These are phyloP conservation scores for Cladophialophora exuberans DNA, from an alignment of 2,329 filamentous ascomycete species.

Conservation along the genomic window DNA sequence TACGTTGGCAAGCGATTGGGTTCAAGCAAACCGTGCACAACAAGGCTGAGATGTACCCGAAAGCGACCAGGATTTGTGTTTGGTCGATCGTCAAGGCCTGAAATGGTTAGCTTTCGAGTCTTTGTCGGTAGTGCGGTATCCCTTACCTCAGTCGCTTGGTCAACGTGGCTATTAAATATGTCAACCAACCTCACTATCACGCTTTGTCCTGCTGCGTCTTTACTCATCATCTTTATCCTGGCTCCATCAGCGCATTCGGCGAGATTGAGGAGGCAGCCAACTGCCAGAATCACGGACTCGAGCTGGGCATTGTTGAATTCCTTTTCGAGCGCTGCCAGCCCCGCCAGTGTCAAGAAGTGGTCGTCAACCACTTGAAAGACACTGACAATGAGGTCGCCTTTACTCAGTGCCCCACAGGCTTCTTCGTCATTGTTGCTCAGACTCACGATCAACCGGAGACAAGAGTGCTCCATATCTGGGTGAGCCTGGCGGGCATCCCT, in stretches of 20 bases:
- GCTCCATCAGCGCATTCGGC: constrained; percentile 74
- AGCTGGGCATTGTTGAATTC: constrained; percentile 58
- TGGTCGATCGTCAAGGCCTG: constrained; percentile 65
- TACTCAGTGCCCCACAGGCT: constrained; percentile 70
- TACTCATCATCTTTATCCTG: constrained; percentile 53
- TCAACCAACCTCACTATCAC: constrained; percentile 64
- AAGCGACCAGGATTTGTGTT: constrained; percentile 76
- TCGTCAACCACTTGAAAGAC: constrained; percentile 42
- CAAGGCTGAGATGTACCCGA: constrained; percentile 83
- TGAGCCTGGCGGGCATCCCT: constrained; percentile 13
- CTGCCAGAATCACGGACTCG: constrained; percentile 73
- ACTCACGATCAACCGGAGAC: constrained; percentile 77
- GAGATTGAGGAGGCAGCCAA: constrained; percentile 86
- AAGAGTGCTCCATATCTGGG: constrained; percentile 37
- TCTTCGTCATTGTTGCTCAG: constrained; percentile 78
- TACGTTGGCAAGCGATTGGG: constrained; percentile 44
- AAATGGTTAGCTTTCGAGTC: constrained; percentile 23
- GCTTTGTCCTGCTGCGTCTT: constrained; percentile 41
- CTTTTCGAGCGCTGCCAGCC: constrained; percentile 38
- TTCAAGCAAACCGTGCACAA: constrained; percentile 78
- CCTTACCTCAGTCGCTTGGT: constrained; percentile 69
- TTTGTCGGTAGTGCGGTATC: not conserved
- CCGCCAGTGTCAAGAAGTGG: constrained; percentile 35
- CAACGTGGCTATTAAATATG: constrained; percentile 70
- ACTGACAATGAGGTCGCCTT: constrained; percentile 40